A percentile compares a stretch with the other conserved stretches of the same genome.
phyloP scores from a whole-genome alignment of 2,329 filamentous ascomycete species.

The Penicillium sp. region DNA sequence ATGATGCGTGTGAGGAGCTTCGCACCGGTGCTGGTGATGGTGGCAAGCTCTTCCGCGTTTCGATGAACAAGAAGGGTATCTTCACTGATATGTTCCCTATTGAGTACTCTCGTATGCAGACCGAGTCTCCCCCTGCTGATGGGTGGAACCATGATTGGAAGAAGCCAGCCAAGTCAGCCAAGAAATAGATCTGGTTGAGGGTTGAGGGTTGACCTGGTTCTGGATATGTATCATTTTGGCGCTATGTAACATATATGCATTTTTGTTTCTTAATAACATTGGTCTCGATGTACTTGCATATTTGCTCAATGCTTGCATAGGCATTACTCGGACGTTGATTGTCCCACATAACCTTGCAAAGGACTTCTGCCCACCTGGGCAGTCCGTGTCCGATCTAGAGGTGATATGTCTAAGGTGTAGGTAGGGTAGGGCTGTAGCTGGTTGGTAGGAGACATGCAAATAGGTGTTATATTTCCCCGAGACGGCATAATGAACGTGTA shows the following conservation, averaged over 20 bases:
- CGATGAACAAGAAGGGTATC: conserved; percentile 87
- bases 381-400: too few relatives aligned
- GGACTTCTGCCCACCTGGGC: too few relatives aligned
- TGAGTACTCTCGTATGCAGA: conserved; percentile 75
- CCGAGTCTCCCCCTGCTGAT: conserved; percentile 73
- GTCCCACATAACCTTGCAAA: too few relatives aligned
- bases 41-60: conserved; percentile 73
- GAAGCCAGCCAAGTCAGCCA: conserved; percentile 54
- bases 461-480: too few relatives aligned
- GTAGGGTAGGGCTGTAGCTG: too few relatives aligned
- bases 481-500: too few relatives aligned
- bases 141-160: conserved; percentile 97
- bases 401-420: too few relatives aligned
- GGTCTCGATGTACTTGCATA: neutral
- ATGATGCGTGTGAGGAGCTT: conserved; percentile 81
- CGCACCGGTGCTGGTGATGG: conserved; percentile 54
- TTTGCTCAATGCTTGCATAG: too few relatives aligned
- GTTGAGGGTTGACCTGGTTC: neutral
- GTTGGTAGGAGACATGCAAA: too few relatives aligned
- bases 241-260: conserved; percentile 30
- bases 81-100: conserved; percentile 78
- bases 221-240: conserved; percentile 25
- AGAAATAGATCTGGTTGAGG: conserved; percentile 17
- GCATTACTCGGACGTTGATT: too few relatives aligned
- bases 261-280: conserved; percentile 6